Percentiles rank a stretch among this genome's conserved stretches.
phyloP scores from a whole-genome alignment of 2,329 filamentous ascomycete genomes.

The Apiospora malaysiana region DNA sequence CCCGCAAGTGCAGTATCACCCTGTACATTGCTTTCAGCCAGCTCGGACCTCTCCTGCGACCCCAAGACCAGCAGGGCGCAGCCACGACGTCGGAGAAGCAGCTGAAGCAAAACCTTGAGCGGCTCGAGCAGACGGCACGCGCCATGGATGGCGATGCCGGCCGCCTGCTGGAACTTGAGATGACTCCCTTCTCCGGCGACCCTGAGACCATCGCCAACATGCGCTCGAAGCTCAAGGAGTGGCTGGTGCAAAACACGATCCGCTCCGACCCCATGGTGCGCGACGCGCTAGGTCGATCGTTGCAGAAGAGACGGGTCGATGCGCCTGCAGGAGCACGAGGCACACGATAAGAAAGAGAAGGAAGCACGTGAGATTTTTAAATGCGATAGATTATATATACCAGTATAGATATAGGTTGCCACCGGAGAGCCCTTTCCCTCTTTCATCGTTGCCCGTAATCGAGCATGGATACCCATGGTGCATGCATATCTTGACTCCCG shows the following conservation, averaged over 20 bases:
- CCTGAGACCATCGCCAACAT: slow-evolving; percentile 66
- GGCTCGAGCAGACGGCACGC: slow-evolving; percentile 65
- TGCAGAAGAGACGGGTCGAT: slow-evolving; percentile 67
- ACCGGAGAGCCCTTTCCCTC: not conserved
- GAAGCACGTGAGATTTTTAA: not conserved
- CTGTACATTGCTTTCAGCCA: slow-evolving; percentile 84
- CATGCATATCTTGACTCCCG: not conserved
- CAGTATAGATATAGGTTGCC: not conserved
- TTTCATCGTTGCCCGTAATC: not conserved
- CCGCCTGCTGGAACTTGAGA: slow-evolving; percentile 76
- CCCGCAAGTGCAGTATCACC: slow-evolving; percentile 77
- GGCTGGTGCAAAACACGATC: slow-evolving; percentile 86
- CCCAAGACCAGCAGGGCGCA: slow-evolving; percentile 41
- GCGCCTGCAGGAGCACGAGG: slow-evolving; percentile 67
- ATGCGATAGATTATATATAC: slow-evolving; percentile 15
- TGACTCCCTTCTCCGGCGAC: slow-evolving; percentile 82
- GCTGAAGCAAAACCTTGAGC: slow-evolving; percentile 67
- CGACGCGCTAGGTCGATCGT: slow-evolving; percentile 73
- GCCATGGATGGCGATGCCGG: slow-evolving; percentile 72
- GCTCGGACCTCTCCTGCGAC: slow-evolving; percentile 70
- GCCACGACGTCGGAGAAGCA: slow-evolving; percentile 50
- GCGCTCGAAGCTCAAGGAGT: slow-evolving; percentile 78
- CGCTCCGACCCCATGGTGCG: slow-evolving; percentile 80
- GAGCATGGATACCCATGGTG: not conserved
- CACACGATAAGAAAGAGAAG: slow-evolving; percentile 47